These are phyloP conservation scores for Kockovaella imperatae DNA, from an alignment of 768 basidiomycete species.

Conservation along the genomic window DNA sequence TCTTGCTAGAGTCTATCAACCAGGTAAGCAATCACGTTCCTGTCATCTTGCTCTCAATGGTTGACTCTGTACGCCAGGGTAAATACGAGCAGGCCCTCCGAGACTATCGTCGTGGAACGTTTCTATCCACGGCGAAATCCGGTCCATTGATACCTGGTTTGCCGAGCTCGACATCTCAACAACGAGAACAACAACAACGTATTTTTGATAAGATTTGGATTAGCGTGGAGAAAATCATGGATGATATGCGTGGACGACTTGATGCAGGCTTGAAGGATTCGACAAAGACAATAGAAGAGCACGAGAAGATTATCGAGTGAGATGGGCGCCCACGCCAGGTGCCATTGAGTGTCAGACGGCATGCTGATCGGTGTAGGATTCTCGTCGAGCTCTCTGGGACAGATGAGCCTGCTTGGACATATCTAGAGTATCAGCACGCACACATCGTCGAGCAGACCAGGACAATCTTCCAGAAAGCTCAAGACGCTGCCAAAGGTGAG, in stretches of 20 bases:
- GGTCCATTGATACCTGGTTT: slow-evolving; percentile 66
- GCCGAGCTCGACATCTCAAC: slow-evolving; percentile 50
- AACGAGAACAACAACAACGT: slow-evolving; percentile 73
- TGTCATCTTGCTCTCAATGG: not conserved
- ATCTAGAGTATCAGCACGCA: slow-evolving; percentile 86
- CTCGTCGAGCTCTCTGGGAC: slow-evolving; percentile 73
- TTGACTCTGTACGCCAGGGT: slow-evolving; percentile 53
- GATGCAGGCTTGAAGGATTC: slow-evolving; percentile 73
- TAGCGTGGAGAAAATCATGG: slow-evolving; percentile 89
- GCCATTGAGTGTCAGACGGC: not conserved
- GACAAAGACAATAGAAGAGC: slow-evolving; percentile 74
- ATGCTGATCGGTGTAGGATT: slow-evolving; percentile 54
- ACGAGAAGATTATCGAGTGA: slow-evolving; percentile 93
- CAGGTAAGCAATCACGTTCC: slow-evolving; percentile 65
- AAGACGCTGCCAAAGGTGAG: slow-evolving; percentile 53
- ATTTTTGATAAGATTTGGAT: slow-evolving; percentile 94
- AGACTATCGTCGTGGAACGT: slow-evolving; percentile 95
- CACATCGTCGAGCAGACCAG: slow-evolving; percentile 74
- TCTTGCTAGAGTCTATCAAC: slow-evolving; percentile 79
- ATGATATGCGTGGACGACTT: slow-evolving; percentile 74
- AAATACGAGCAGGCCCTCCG: slow-evolving; percentile 88
- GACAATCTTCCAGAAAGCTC: slow-evolving; percentile 53
- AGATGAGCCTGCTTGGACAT: slow-evolving; percentile 92
- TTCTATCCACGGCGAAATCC: slow-evolving; percentile 79
- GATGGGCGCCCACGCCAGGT: slow-evolving; percentile 30